These are phyloP conservation scores for Trichoderma asperelloides DNA, from an alignment of 495 filamentous ascomycete genomes.

Conservation along the genomic window DNA sequence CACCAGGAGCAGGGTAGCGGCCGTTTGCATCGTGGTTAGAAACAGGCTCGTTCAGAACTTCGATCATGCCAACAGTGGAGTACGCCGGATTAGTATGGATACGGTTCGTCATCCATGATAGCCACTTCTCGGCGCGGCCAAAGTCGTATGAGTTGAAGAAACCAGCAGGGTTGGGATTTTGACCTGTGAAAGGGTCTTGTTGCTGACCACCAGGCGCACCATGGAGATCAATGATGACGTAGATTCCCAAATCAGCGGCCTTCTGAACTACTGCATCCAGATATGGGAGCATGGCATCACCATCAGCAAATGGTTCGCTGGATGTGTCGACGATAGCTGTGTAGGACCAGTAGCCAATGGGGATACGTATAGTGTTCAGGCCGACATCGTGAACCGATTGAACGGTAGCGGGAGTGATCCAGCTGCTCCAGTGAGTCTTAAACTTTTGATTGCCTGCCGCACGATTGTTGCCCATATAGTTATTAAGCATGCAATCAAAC, in stretches of 20 bases:
- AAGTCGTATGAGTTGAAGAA: slow-evolving; percentile 49
- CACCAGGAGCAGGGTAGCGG: neutral
- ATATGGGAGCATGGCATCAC: slow-evolving; percentile 34
- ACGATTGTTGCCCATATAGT: slow-evolving; percentile 36
- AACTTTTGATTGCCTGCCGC: slow-evolving; percentile 41
- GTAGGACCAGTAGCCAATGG: slow-evolving; percentile 53
- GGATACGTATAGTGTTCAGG: slow-evolving; percentile 52
- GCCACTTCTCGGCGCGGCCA: slow-evolving; percentile 44
- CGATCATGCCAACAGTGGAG: slow-evolving; percentile 48
- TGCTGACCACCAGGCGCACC: neutral
- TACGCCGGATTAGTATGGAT: slow-evolving; percentile 45
- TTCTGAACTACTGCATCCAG: slow-evolving; percentile 43
- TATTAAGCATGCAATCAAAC: slow-evolving; percentile 43
- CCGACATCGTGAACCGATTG: slow-evolving; percentile 41
- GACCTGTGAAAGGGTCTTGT: neutral
- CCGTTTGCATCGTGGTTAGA: slow-evolving; percentile 14
- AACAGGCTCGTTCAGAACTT: slow-evolving; percentile 51
- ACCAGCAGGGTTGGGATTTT: slow-evolving; percentile 21
- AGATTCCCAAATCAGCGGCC: slow-evolving; percentile 46
- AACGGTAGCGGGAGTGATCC: slow-evolving; percentile 49
- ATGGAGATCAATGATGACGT: slow-evolving; percentile 35
- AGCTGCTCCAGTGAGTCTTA: slow-evolving; percentile 44
- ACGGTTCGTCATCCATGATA: slow-evolving; percentile 46
- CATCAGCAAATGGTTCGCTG: slow-evolving; percentile 28
- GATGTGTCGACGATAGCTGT: slow-evolving; percentile 43